Evolutionary conservation across 257 asterid genomes (phyloP), one percentile per base, ranked within the genome.

Genomic region (Penstemon davidsonii): DNA sequence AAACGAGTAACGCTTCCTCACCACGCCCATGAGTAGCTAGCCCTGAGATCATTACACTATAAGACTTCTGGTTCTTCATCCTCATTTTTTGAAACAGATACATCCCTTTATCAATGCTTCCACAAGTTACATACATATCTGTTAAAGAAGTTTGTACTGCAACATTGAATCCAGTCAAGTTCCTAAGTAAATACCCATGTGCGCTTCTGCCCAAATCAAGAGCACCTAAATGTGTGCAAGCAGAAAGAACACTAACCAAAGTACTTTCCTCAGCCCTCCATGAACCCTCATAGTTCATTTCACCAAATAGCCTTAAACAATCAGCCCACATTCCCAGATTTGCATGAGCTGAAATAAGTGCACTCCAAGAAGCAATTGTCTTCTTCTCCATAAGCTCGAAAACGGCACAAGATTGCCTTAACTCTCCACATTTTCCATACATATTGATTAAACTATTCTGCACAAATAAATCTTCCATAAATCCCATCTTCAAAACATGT

Each of bases 341-440:
- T 2, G 90, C 91, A 78, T 87, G 80, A 62, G 84, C 86, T 45
- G 91, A 83, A 39, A 92, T 79, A 1, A 92, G 42, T 25, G 98
- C 86, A 77, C 97, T 92, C 97, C 98, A 92, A 60, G 98, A 87
- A 83, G 93, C 96, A 10, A 82, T 62, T 4, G 87, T 81, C 75
- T 76, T 91, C 64, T 60, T 75, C 51, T 74, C 86, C 83, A 86
- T 86, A 66, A 69, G 78, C 53, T 77, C 76, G 46, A 92, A 89
- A 50, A 86, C 85, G 8, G 62, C 12, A 54, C 79, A 74, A 25
- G 89, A 82, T 64, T 25, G 47, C 65, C 53, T 75, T 42, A 78
- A 62, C 1, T 60, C 66, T 8, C 95, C 86, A 37, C 88, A 87
- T 57, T 90, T 92, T 8, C 97, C 98, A 64, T 92, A 87, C 87